Conservation (phyloP, 352 stramenopile species). For the Globisporangium parvum region DNA sequence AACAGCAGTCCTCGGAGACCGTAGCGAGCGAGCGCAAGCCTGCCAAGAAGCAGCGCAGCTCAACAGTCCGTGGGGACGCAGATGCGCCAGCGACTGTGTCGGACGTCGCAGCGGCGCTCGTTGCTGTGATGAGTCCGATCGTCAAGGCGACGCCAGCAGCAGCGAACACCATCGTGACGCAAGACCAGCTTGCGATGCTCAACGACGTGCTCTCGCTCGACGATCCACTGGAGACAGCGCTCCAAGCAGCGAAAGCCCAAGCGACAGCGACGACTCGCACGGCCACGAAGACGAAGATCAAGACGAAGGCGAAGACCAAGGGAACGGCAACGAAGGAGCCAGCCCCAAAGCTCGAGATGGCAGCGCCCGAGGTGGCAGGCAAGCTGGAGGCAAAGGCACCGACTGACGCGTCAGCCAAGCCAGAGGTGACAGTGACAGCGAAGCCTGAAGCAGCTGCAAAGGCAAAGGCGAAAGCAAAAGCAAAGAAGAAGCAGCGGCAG, state of each 20-base stretch:
- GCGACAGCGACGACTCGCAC: slow-evolving; percentile 6
- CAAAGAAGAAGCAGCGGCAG: neutral
- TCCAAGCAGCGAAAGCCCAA: slow-evolving; percentile 29
- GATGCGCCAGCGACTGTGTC: too few relatives aligned
- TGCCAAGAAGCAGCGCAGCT: too few relatives aligned
- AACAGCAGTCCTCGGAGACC: too few relatives aligned
- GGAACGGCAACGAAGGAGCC: neutral
- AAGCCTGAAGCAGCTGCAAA: neutral
- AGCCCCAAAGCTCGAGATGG: neutral
- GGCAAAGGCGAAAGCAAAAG: neutral
- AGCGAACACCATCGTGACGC: slow-evolving; percentile 5
- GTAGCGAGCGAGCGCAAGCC: too few relatives aligned
- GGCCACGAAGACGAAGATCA: slow-evolving; percentile 5
- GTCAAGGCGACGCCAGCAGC: neutral
- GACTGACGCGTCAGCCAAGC: too few relatives aligned
- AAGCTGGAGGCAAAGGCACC: neutral
- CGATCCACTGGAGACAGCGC: slow-evolving; percentile 28
- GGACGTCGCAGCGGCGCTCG: too few relatives aligned
- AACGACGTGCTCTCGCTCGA: slow-evolving; percentile 7
- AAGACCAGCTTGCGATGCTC: slow-evolving; percentile 8
- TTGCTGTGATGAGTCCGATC: neutral
- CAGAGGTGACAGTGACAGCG: neutral
- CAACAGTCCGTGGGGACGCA: too few relatives aligned
- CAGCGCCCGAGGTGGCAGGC: neutral
- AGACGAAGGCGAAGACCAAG: slow-evolving; percentile 13